Conservation (phyloP, 768 basidiomycete genomes). For the Psilocybe azurescens region DNA sequence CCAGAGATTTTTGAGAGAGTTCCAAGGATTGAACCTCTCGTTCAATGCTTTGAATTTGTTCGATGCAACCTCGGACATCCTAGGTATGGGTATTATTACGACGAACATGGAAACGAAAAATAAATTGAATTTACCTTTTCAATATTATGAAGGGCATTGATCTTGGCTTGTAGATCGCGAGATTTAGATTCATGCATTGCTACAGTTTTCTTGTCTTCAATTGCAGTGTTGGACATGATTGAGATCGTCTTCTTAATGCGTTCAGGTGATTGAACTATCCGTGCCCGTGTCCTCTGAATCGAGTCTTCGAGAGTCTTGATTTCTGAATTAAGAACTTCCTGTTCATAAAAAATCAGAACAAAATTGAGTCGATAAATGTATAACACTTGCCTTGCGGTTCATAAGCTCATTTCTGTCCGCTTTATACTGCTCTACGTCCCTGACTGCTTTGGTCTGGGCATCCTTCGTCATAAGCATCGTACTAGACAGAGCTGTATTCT, state of each 20-base stretch:
- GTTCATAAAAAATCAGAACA: not conserved
- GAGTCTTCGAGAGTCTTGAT: constrained; percentile 61
- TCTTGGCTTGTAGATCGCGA: constrained; percentile 77
- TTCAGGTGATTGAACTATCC: constrained; percentile 92
- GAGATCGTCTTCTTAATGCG: constrained; percentile 83
- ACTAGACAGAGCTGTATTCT: constrained; percentile 65
- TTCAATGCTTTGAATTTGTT: constrained; percentile 78
- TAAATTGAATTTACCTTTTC: constrained; percentile 62
- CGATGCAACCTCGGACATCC: constrained; percentile 75
- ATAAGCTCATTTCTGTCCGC: constrained; percentile 68
- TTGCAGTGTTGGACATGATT: constrained; percentile 69
- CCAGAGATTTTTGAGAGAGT: constrained; percentile 67
- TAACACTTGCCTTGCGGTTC: constrained; percentile 60
- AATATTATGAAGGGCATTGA: constrained; percentile 70
- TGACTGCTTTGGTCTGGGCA: constrained; percentile 57
- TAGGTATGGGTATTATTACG: constrained; percentile 29
- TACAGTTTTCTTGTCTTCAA: constrained; percentile 74
- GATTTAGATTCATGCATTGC: constrained; percentile 73
- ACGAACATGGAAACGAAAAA: constrained; percentile 4
- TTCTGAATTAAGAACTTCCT: constrained; percentile 71
- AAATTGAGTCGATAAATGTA: not conserved
- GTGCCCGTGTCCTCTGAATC: constrained; percentile 66
- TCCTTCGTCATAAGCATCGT: constrained; percentile 76
- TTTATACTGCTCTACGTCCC: constrained; percentile 76
- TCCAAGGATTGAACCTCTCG: constrained; percentile 70